These are phyloP conservation scores for Solidago caesia DNA, from an alignment of 129 eudicot species.

Conservation along the genomic window DNA sequence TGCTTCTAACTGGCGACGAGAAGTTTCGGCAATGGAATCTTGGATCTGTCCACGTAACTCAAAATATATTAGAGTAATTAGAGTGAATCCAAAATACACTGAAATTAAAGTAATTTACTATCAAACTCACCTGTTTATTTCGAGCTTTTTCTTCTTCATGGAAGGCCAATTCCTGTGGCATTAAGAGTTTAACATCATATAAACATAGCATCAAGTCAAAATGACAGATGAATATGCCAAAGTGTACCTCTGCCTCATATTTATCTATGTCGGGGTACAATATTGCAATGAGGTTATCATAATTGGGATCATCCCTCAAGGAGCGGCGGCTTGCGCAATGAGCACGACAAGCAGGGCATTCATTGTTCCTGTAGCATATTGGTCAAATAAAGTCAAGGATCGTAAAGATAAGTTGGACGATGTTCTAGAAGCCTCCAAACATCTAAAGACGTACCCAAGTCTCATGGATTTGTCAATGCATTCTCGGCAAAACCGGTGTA, in stretches of 20 bases:
- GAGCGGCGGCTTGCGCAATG: constrained; percentile 99
- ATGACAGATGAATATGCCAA: constrained; percentile 1
- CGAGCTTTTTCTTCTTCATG: constrained; percentile 85
- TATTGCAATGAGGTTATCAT: constrained; percentile 69
- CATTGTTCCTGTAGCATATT: constrained; percentile 66
- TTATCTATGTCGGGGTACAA: constrained; percentile 85
- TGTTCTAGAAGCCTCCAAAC: constrained; percentile 4
- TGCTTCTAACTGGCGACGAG: constrained; percentile 83
- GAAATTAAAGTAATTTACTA: constrained; percentile 5
- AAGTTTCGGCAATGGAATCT: constrained; percentile 83
- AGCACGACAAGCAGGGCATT: constrained; percentile 94
- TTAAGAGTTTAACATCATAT: constrained; percentile 1
- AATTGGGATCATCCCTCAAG: constrained; percentile 93
- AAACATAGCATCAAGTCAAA: constrained; percentile 5
- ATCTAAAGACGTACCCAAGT: constrained; percentile 37
- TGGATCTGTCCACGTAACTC: constrained; percentile 58
- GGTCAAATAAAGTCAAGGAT: constrained; percentile 6
- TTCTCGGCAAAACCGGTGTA: constrained; percentile 95
- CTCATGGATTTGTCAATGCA: constrained; percentile 97
- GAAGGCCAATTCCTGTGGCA: constrained; percentile 76
- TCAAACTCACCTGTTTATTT: constrained; percentile 64
- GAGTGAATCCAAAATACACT: constrained; percentile 7
- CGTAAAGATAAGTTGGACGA: background rate
- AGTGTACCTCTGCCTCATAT: constrained; percentile 86
- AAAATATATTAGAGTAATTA: background rate